phyloP scores from a whole-genome alignment of 2,329 filamentous ascomycete species.

The Venturia nashicola region DNA sequence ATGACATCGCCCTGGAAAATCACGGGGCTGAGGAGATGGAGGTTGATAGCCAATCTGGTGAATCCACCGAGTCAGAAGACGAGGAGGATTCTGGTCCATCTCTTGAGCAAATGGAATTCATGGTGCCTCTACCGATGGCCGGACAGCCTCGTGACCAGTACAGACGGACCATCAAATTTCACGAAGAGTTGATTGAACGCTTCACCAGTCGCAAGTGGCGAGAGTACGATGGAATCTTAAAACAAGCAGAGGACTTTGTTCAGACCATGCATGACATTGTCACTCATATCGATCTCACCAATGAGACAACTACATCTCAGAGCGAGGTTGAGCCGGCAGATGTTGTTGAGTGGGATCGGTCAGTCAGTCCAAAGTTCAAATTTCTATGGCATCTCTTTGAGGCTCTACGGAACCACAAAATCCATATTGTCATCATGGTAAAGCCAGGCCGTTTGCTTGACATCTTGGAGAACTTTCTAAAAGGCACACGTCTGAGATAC shows the following conservation, averaged over 20 bases:
- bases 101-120: slow-evolving; percentile 9
- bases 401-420: neutral
- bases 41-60: neutral
- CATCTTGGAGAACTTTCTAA: slow-evolving; percentile 7
- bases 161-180: slow-evolving; percentile 7
- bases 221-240: neutral
- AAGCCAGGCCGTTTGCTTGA: slow-evolving; percentile 1
- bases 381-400: slow-evolving; percentile 5
- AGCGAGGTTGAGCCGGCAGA: slow-evolving; percentile 2
- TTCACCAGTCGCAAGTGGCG: slow-evolving; percentile 7
- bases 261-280: slow-evolving; percentile 8
- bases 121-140: slow-evolving; percentile 7
- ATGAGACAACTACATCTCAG: slow-evolving; percentile 5
- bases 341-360: slow-evolving; percentile 8
- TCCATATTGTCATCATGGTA: slow-evolving; percentile 7
- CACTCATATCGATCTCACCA: slow-evolving; percentile 9
- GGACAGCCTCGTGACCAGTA: slow-evolving; percentile 9
- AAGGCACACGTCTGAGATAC: neutral
- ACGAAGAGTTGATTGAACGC: slow-evolving; percentile 6
- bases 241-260: slow-evolving; percentile 6
- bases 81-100: slow-evolving; percentile 1
- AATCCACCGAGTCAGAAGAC: slow-evolving; percentile 1
- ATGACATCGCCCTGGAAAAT: neutral
- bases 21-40: neutral
- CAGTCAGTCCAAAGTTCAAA: slow-evolving; percentile 10